Evolutionary conservation across 139 green algal genomes (phyloP), one percentile per base, ranked within the genome.

Genomic region (Micractinium conductrix): DNA sequence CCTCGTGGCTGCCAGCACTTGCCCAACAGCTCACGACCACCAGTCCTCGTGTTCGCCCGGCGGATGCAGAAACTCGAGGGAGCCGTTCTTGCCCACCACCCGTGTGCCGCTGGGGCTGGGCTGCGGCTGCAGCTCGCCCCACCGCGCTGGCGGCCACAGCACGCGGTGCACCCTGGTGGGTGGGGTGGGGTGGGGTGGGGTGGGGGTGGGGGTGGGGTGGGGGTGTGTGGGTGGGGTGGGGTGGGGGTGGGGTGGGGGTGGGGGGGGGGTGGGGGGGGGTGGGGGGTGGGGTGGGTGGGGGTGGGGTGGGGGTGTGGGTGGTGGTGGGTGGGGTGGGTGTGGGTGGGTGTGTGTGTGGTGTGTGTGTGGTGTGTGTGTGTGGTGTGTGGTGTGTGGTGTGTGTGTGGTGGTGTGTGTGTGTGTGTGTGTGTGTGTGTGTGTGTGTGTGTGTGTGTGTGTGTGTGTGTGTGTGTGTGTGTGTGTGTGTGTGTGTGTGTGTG

Each of bases 91-190:
- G 38, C 76, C 76, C 55, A 82, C 55, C 58, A 82, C 76, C 6
- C 42, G 63, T 4, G 76, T 82, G 30, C 45, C 74, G 10, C 48
- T 68, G n/a, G 62, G 55, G 53, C 55, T 60, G 38, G 76, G 80
- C 45, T 82, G 44, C 1, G 84, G 55, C 22, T 28, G 2, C 73
- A 93, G 68, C 8, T 21, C 19, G 1, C 84, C 80, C n/a, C 89
- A 78, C 14, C 85, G 65, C 5, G 79, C 85, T 16, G 89, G 90
- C 43, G 93, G 93, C 93, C 93, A 96, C 26, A 96, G 24, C 3
- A 96, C 69, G 71, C 87, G 74, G 10, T 65, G 88, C 17, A 92
- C 48, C 50, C 74, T 81, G 74, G n/a, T 1, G 28, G 26, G 33
- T 68, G 74, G 70, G 42, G 12, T 2, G 21, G 16, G 19, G 24